Evolutionary conservation across 208 protist species (phyloP).

Genomic region (Acanthamoeba culbertsoni): DNA sequence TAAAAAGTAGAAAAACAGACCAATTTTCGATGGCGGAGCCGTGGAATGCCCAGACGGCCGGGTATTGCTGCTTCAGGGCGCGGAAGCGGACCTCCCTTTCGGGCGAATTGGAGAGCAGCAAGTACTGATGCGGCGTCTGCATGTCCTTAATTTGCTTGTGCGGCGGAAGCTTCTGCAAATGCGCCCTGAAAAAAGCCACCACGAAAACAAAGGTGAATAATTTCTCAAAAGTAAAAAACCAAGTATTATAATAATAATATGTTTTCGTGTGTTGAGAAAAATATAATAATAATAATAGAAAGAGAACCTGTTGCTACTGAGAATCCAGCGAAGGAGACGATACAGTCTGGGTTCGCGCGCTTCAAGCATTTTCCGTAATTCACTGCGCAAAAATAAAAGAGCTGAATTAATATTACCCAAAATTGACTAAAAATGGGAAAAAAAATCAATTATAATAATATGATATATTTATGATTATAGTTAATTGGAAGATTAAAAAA

Average conservation of each 20-base stretch:
- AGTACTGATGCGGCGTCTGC: constrained; percentile 72
- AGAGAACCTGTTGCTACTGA: constrained; percentile 5
- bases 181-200: constrained; percentile 34
- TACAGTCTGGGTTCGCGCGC: constrained; percentile 50
- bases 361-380: constrained; percentile 10
- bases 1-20: constrained; percentile 62
- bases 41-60: constrained; percentile 75
- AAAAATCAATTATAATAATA: too few relatives aligned
- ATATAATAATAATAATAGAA: too few relatives aligned
- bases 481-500: too few relatives aligned
- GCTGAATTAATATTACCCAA: not conserved
- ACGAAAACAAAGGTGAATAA: not conserved
- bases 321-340: constrained; percentile 66
- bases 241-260: too few relatives aligned
- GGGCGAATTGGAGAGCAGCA: constrained; percentile 67
- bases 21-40: constrained; percentile 75
- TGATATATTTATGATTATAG: too few relatives aligned
- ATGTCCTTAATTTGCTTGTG: constrained; percentile 64
- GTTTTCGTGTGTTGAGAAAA: not conserved
- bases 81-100: constrained; percentile 71
- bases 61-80: constrained; percentile 67
- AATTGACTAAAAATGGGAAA: too few relatives aligned
- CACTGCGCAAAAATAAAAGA: not conserved
- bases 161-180: constrained; percentile 62
- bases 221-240: too few relatives aligned